phyloP scores from a whole-genome alignment of 1,284 basidiomycete species.

The Apiotrichum mycotoxinovorans region DNA sequence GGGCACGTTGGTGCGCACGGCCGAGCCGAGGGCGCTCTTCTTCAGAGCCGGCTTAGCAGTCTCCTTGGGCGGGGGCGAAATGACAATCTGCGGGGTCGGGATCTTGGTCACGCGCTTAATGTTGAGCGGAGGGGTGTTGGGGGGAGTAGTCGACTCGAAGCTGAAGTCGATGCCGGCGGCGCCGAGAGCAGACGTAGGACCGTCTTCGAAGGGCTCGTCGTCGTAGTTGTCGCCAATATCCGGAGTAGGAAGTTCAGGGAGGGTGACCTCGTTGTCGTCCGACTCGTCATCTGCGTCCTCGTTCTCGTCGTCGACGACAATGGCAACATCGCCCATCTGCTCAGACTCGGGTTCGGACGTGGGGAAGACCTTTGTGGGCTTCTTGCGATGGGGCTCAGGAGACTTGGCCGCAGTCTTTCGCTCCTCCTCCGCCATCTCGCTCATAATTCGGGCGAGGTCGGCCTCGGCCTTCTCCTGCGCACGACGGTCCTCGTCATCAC shows the following conservation, averaged over 20 bases:
- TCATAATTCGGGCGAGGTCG: conserved; percentile 32
- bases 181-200: conserved; percentile 11
- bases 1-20: conserved; percentile 1
- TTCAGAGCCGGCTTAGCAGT: neutral
- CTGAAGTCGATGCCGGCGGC: conserved; percentile 12
- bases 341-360: neutral
- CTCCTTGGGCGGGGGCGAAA: conserved; percentile 15
- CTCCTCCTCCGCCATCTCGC: conserved; percentile 13
- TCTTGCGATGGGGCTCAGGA: neutral
- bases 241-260: conserved; percentile 19
- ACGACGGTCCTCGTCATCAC: conserved; percentile 29
- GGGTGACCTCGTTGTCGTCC: conserved; percentile 2
- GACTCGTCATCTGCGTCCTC: conserved; percentile 26
- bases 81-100: conserved; percentile 4
- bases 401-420: neutral
- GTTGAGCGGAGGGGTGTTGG: conserved; percentile 9
- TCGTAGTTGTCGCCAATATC: conserved; percentile 18
- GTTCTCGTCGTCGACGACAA: conserved; percentile 10
- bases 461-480: conserved; percentile 29
- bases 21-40: neutral
- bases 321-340: conserved; percentile 9
- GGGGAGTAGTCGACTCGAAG: conserved; percentile 12
- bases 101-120: neutral
- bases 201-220: conserved; percentile 7
- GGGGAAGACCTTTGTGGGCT: neutral